Percentiles rank a stretch among this genome's conserved stretches.
phyloP scores from a whole-genome alignment of 352 stramenopile species.

The Globisporangium barbulae region DNA sequence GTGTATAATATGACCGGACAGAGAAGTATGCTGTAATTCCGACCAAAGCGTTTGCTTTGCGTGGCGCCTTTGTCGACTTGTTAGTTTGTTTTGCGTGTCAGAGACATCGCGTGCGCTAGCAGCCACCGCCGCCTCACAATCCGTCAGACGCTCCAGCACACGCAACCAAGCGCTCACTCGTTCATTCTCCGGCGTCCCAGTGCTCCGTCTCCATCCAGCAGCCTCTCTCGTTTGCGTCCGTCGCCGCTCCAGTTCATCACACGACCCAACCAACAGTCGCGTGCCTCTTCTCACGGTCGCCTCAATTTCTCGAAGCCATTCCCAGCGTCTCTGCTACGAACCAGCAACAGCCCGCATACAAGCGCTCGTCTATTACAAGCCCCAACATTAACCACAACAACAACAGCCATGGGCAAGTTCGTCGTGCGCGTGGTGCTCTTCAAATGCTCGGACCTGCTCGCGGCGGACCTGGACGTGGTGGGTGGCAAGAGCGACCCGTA shows the following conservation, averaged over 20 bases:
- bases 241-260: background rate
- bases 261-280: background rate
- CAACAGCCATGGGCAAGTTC: constrained; percentile 31
- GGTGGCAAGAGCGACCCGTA: constrained; percentile 77
- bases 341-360: background rate
- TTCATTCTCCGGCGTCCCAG: background rate
- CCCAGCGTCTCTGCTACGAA: background rate
- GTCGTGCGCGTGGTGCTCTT: constrained; percentile 55
- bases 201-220: background rate
- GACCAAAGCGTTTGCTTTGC: too few species aligned
- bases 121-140: too few species aligned
- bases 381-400: background rate
- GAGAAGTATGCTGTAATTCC: background rate
- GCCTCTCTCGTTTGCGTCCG: background rate
- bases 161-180: too few species aligned
- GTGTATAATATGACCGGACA: background rate
- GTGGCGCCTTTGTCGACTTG: too few species aligned
- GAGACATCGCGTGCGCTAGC: too few species aligned
- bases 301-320: background rate
- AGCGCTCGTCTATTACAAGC: background rate
- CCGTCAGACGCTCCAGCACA: background rate
- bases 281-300: background rate
- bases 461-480: constrained; percentile 41
- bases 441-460: constrained; percentile 57
- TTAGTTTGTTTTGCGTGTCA: too few species aligned